phyloP scores from a whole-genome alignment of 176 grass and related monocot species.

The Oryza glumipatula region DNA sequence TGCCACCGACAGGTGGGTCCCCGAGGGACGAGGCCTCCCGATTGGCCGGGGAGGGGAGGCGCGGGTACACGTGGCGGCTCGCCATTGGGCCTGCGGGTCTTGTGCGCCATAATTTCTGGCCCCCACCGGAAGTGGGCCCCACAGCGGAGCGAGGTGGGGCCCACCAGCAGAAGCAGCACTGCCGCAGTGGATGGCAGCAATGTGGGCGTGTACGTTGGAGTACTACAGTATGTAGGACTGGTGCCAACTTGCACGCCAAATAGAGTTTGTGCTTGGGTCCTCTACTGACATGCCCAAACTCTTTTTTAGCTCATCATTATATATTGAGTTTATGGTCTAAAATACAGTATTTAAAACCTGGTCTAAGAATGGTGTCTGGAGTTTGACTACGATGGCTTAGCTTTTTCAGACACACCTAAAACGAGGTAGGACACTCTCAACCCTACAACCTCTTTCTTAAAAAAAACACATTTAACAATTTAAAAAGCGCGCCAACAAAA shows the following conservation, averaged over 20 bases:
- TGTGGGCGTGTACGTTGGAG: neutral
- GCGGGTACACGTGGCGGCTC: constrained; percentile 9
- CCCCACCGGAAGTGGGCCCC: neutral
- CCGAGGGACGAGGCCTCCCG: neutral
- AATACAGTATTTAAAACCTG: no score
- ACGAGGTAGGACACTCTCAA: no score
- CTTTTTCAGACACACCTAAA: no score
- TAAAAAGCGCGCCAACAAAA: no score
- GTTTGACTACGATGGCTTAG: no score
- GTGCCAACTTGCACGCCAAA: neutral
- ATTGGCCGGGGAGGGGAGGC: constrained; percentile 27
- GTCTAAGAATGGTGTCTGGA: no score
- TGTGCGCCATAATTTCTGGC: constrained; percentile 7
- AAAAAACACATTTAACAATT: no score
- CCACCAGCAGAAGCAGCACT: neutral
- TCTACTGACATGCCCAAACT: neutral
- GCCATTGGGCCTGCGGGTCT: neutral
- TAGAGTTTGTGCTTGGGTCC: neutral
- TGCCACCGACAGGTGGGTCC: neutral
- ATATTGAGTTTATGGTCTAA: neutral
- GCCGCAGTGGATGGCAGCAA: neutral
- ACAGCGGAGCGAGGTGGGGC: no score
- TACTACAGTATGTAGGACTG: neutral
- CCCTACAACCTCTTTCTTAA: no score
- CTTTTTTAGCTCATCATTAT: neutral